Percentiles rank a stretch among this genome's conserved stretches.
phyloP scores from a whole-genome alignment of 108 stramenopile genomes.

The Pseudonitzschia delicatissima region DNA sequence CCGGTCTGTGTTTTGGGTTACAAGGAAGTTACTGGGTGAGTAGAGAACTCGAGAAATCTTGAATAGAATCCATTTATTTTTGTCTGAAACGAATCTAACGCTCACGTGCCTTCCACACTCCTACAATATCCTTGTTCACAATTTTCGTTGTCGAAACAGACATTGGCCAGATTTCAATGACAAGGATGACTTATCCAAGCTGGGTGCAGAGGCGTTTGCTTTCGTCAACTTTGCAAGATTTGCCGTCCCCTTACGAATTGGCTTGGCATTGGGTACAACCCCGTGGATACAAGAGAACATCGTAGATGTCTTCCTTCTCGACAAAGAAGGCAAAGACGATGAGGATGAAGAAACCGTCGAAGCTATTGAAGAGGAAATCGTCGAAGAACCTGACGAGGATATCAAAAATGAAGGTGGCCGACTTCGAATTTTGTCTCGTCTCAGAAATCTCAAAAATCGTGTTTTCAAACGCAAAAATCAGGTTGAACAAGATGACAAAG shows the following conservation, averaged over 20 bases:
- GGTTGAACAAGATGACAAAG: not conserved
- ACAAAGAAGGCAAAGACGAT: not conserved
- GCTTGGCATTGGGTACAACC: constrained; percentile 74
- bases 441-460: constrained; percentile 7
- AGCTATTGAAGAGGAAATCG: not conserved
- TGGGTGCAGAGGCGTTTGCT: constrained; percentile 85
- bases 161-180: constrained; percentile 80
- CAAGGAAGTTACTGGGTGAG: constrained; percentile 52
- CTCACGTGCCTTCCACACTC: not conserved
- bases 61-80: not conserved
- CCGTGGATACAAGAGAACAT: constrained; percentile 77
- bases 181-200: constrained; percentile 66
- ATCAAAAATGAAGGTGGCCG: not conserved
- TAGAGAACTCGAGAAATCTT: not conserved
- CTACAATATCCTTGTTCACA: not conserved
- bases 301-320: constrained; percentile 37
- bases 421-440: not conserved
- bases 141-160: not conserved
- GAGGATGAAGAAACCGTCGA: not conserved
- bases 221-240: constrained; percentile 90
- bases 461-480: not conserved
- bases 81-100: not conserved
- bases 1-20: constrained; percentile 75
- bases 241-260: constrained; percentile 84
- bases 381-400: not conserved